Conservation (phyloP, 2,329 filamentous ascomycete species). For the Pseudogymnoascus sp. region DNA sequence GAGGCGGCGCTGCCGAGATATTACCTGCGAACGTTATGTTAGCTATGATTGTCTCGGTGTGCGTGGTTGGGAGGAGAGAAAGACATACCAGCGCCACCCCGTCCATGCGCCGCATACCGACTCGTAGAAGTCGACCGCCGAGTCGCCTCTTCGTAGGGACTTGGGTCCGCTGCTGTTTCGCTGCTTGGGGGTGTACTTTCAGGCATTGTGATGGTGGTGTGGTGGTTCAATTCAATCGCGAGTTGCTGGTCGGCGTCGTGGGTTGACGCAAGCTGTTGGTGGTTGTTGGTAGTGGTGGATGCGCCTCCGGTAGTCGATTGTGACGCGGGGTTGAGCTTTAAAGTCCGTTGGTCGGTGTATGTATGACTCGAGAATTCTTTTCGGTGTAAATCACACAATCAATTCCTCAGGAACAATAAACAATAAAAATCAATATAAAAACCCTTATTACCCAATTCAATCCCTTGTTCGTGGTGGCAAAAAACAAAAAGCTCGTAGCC, state of each 20-base stretch:
- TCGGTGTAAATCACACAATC: not conserved
- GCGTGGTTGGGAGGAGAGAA: too few relatives aligned
- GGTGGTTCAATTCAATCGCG: not conserved
- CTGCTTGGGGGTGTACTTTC: not conserved
- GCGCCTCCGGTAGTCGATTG: not conserved
- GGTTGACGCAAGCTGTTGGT: not conserved
- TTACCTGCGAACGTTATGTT: too few relatives aligned
- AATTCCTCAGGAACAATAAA: not conserved
- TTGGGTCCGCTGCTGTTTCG: not conserved
- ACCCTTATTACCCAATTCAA: not conserved
- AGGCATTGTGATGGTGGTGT: not conserved
- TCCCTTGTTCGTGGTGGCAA: not conserved
- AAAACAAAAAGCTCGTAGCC: not conserved
- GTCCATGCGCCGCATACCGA: not conserved
- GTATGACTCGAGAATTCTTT: not conserved
- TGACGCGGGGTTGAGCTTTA: not conserved
- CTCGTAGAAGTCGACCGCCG: not conserved
- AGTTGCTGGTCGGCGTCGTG: not conserved
- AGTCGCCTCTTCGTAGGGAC: not conserved
- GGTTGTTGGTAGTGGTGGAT: not conserved
- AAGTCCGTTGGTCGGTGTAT: not conserved
- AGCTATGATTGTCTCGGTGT: too few relatives aligned
- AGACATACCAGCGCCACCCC: not conserved
- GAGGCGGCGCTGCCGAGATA: slow-evolving; percentile 46
- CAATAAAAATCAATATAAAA: not conserved